These are phyloP conservation scores for Corymbia citriodora DNA, from an alignment of 441 rosid species.

Conservation along the genomic window DNA sequence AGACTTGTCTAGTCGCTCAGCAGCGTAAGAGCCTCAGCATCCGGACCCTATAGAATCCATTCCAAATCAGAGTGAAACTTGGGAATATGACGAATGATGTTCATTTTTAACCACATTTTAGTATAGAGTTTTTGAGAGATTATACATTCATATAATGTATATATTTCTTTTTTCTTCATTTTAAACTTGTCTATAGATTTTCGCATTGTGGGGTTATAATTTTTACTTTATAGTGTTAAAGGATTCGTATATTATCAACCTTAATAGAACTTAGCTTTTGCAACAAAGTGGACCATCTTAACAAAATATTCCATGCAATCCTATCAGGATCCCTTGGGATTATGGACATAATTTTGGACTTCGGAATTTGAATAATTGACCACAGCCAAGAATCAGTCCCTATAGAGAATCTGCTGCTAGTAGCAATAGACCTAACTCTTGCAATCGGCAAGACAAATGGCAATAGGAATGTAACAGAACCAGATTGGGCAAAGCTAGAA, in stretches of 20 bases:
- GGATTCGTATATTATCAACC: neutral
- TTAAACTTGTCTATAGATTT: neutral
- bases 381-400: neutral
- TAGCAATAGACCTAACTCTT: too few species aligned
- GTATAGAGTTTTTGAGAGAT: neutral
- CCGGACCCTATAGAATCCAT: neutral
- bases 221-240: neutral
- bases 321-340: neutral
- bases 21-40: neutral
- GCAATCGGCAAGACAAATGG: neutral
- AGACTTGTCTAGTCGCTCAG: neutral
- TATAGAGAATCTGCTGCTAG: neutral
- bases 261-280: neutral
- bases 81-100: neutral
- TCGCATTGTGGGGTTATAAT: neutral
- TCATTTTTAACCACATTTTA: neutral
- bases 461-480: neutral
- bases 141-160: too few species aligned
- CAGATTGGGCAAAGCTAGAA: neutral
- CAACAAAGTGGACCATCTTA: neutral
- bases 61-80: neutral
- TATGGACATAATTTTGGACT: too few species aligned
- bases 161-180: too few species aligned
- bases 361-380: neutral
- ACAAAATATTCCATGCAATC: neutral